Percentiles rank a stretch among this genome's conserved stretches.
phyloP scores from a whole-genome alignment of 805 yeast species.

The Pichia kluyveri region DNA sequence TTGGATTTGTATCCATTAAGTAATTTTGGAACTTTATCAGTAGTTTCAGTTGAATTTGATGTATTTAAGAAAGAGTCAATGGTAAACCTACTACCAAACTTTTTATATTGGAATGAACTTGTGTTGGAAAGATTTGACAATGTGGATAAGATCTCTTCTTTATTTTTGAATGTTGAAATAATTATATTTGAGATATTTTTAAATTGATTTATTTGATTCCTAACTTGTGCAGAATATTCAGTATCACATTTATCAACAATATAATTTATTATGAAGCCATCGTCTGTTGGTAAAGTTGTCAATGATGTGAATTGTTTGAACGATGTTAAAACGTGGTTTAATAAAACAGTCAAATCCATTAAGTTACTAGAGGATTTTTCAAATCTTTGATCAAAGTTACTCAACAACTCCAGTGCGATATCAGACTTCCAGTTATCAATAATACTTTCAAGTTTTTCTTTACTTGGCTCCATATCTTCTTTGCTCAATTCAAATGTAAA shows the following conservation, averaged over 20 bases:
- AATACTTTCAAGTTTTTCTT: conserved; percentile 3
- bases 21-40: conserved; percentile 1
- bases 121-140: background rate
- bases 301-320: conserved; percentile 26
- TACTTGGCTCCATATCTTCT: conserved; percentile 10
- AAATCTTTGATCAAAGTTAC: conserved; percentile 6
- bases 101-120: conserved; percentile 9
- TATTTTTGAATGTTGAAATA: conserved; percentile 10
- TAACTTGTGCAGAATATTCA: conserved; percentile 10
- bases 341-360: conserved; percentile 11
- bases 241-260: conserved; percentile 16
- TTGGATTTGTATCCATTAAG: conserved; percentile 11
- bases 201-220: conserved; percentile 12
- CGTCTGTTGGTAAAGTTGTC: conserved; percentile 10
- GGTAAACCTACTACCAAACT: conserved; percentile 16
- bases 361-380: conserved; percentile 6
- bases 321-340: conserved; percentile 17
- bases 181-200: conserved; percentile 14
- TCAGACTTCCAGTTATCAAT: conserved; percentile 16
- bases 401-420: conserved; percentile 13
- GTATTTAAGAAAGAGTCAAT: conserved; percentile 12
- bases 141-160: conserved; percentile 3
- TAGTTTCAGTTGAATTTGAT: conserved; percentile 11
- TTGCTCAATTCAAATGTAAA: conserved; percentile 12
- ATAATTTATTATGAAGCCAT: conserved; percentile 7